Evolutionary conservation across 495 filamentous ascomycete species (phyloP), one percentile per base, ranked within the genome.

Genomic region (Aspergillus hancockii): DNA sequence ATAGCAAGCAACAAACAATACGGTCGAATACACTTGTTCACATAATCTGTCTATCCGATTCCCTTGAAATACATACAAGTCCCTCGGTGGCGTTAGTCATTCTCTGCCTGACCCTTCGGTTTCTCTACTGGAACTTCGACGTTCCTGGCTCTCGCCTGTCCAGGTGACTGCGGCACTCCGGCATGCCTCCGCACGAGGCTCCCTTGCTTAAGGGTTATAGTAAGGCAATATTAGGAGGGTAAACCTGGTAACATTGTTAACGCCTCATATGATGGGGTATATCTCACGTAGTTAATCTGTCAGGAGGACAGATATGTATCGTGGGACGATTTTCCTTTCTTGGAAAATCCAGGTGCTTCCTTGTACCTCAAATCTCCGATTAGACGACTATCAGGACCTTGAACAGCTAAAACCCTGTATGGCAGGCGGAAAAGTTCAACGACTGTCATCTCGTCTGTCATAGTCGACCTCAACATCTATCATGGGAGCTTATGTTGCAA

Each of bases 401-500:
- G 12, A 8, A 47, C 19, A 9, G n/a, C 41, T n/a, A 13, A 13
- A 47, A 6, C 13, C 12, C 43, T n/a, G 19, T 6, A 47, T 47
- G 21, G 16, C 19, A 47, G 10, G 1, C 12, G 1, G 8, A n/a
- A 10, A 14, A 8, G 1, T 22, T 13, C 1, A 23, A 4, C 43
- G 21, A 22, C 3, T 47, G 43, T 47, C 43, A 47, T 23, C 21
- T 22, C 43, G 19, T n/a, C 43, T 47, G 2, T 22, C 21, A 6
- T 47, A 1, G 34, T 30, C 12, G 43, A n/a, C 4, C 32, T 47
- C 40, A 6, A 2, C 10, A 34, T 16, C 3, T 40, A 63, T 67
- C 64, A 67, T 58, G 61, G 52, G 64, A 46, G 50, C 57, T 57
- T 40, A 55, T 61, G 64, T 67, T 67, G 41, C 64, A 67, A 34